Conservation (phyloP, 2,329 filamentous ascomycete species). For the Tolypocladium paradoxum region DNA sequence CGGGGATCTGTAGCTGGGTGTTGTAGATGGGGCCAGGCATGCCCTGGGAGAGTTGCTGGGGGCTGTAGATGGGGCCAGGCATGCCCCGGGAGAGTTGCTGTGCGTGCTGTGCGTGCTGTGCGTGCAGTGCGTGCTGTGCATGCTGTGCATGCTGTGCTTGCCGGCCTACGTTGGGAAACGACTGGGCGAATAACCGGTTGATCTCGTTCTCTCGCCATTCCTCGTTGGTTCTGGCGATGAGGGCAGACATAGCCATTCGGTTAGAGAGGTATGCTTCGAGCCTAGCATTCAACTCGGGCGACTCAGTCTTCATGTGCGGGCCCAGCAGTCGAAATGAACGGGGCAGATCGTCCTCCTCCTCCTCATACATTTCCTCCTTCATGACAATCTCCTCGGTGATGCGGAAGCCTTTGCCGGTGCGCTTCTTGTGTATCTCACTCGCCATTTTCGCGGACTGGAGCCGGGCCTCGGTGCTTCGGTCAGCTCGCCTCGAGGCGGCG, state of each 20-base stretch:
- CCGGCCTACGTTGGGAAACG: slow-evolving; percentile 29
- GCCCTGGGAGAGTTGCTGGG: neutral
- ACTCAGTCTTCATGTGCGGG: slow-evolving; percentile 49
- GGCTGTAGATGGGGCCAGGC: no score
- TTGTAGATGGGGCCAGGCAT: neutral
- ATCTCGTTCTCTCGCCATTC: slow-evolving; percentile 34
- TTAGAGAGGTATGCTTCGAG: slow-evolving; percentile 39
- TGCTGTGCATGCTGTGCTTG: slow-evolving; percentile 10
- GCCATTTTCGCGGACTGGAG: slow-evolving; percentile 79
- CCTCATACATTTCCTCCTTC: slow-evolving; percentile 93
- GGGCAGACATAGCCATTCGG: slow-evolving; percentile 30
- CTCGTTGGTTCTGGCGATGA: slow-evolving; percentile 24
- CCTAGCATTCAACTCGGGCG: slow-evolving; percentile 49
- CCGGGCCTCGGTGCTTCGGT: slow-evolving; percentile 77
- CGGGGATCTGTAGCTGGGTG: neutral
- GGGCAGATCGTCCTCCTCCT: slow-evolving; percentile 75
- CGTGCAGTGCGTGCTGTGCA: neutral
- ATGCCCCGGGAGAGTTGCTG: neutral
- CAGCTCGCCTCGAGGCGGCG: slow-evolving; percentile 76
- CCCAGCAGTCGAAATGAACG: slow-evolving; percentile 54
- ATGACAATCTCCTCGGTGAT: slow-evolving; percentile 79
- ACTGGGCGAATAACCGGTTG: slow-evolving; percentile 34
- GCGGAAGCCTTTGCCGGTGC: slow-evolving; percentile 71
- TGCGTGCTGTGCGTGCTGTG: neutral
- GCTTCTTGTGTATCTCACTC: slow-evolving; percentile 81